Percentiles rank a stretch among this genome's conserved stretches.
These are phyloP conservation scores for Trichoderma erinaceum DNA, from an alignment of 495 filamentous ascomycete genomes.

Conservation along the genomic window DNA sequence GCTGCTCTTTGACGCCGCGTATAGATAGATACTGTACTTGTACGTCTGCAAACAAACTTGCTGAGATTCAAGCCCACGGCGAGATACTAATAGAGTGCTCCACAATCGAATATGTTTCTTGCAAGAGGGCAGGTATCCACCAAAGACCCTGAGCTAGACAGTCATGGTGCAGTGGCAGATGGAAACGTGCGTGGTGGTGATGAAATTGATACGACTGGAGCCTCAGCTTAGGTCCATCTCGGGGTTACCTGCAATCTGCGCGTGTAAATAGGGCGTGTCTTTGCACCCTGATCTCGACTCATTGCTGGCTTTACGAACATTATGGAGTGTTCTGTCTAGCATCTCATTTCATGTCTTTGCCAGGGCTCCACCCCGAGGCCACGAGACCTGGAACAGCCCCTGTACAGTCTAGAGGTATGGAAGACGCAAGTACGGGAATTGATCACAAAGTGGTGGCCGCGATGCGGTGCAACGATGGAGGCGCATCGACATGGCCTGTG, in stretches of 20 bases:
- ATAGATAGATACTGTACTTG: no score
- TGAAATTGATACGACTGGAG: no score
- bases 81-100: no score
- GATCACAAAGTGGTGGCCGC: background rate
- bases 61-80: no score
- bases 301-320: background rate
- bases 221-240: no score
- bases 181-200: no score
- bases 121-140: no score
- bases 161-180: no score
- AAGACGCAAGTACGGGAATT: background rate
- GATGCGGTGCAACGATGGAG: background rate
- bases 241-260: no score
- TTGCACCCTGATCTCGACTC: background rate
- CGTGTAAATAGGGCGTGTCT: no score
- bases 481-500: background rate
- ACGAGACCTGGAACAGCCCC: conserved; percentile 6
- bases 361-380: conserved; percentile 1
- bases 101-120: no score
- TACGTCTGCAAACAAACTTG: background rate
- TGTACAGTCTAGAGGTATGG: background rate
- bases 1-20: background rate
- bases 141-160: no score
- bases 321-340: background rate
- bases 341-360: background rate